Base-by-base conservation (phyloP, 179 eudicot species). In the Sideroxylon spinosum region DNA sequence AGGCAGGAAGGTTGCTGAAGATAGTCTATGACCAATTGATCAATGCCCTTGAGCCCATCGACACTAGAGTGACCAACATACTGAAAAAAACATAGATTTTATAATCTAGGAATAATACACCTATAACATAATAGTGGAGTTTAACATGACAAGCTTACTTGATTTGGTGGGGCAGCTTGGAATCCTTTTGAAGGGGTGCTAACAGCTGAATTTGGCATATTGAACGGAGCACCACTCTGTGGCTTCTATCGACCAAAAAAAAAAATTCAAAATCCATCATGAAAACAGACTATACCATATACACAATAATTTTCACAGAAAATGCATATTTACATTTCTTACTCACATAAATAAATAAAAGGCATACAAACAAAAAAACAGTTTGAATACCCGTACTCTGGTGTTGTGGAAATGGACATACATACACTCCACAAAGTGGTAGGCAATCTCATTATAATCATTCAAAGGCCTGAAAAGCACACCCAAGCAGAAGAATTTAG, bases 381-480 rank as follows among this genome's bases (percentile, higher is more conserved):
- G 76, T 13, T 20, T 52, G 65, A 78, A 73, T 88, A 93, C 97
- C 93, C 76, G 81, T 75, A 80, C 37, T 81, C 57, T 90, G 69
- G 84, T 84, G 82, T 91, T 87, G 86, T 86, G 81, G 79, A 70
- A 49, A 83, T 95, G 97, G 76, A 89, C 89, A 86, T 86, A 88
- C 29, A 88, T 85, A 81, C 97, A 93, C 85, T 93, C 97, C 76
- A 86, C 72, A 82, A 88, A 95, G 85, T 95, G 98, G 86, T 79
- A 84, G 32, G 93, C 77, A 61, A 95, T 79, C 84, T 93, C 98
- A 81, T 93, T 89, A 80, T 78, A 93, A 80, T 95, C 94, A 37
- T 81, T 86, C 76, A 95, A 75, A 72, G 97, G 97, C 92, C 98
- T 95, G 92, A 78, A 82, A 81, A 65, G 63, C 14, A 60, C 5